Evolutionary conservation across 2,329 filamentous ascomycete genomes (phyloP).

Genomic region (Colletotrichum sp.): DNA sequence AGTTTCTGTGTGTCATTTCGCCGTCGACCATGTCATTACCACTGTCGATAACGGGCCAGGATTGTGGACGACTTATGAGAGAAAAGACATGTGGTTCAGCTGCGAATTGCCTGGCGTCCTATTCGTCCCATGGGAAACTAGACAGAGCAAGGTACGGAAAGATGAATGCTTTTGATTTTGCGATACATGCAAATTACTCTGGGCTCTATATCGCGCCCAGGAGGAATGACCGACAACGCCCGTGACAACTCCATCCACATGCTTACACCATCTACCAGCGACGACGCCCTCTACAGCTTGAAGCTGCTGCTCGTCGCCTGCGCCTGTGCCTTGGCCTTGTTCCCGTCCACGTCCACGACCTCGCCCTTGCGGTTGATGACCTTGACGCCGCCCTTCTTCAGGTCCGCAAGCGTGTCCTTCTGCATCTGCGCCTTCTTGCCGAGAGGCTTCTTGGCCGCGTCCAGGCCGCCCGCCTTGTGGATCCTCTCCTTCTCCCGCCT

Average conservation of each 20-base stretch:
- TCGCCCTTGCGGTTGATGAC: constrained; percentile 91
- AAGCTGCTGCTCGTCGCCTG: constrained; percentile 61
- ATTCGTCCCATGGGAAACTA: not conserved
- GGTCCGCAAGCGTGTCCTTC: constrained; percentile 62
- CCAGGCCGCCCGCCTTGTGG: constrained; percentile 66
- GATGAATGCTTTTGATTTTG: constrained; percentile 7
- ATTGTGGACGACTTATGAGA: not conserved
- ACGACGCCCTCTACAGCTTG: constrained; percentile 58
- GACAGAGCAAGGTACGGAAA: not conserved
- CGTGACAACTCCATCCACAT: constrained; percentile 2
- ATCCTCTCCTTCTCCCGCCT: constrained; percentile 86
- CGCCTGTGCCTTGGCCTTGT: constrained; percentile 65
- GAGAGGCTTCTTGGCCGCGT: constrained; percentile 47
- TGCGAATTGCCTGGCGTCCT: not conserved
- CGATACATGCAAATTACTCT: not conserved
- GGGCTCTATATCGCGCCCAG: not conserved
- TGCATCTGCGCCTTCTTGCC: constrained; percentile 61
- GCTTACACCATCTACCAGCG: not conserved
- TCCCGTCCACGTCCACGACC: constrained; percentile 82
- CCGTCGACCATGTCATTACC: not conserved
- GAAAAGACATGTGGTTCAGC: not conserved
- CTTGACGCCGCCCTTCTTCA: constrained; percentile 88
- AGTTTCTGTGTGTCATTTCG: constrained; percentile 1
- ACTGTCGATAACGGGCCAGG: not conserved
- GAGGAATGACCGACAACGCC: not conserved